Conservation (phyloP, 73 alveolate species). For the Paramecium caudatum region DNA sequence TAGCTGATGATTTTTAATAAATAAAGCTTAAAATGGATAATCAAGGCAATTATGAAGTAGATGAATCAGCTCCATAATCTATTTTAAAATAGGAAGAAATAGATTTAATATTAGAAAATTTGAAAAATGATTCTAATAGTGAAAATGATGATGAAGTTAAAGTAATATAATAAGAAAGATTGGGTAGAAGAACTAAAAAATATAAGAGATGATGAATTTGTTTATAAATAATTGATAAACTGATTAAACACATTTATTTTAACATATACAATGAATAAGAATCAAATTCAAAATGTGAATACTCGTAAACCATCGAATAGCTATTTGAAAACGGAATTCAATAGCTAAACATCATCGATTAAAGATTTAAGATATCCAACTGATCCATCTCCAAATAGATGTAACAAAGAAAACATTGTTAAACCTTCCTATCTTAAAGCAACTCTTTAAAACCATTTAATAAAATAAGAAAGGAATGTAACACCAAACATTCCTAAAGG, state of each 20-base stretch:
- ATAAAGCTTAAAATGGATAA: background rate
- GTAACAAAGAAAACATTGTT: constrained; percentile 38
- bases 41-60: background rate
- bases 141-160: background rate
- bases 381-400: constrained; percentile 55
- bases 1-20: constrained; percentile 4
- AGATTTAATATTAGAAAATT: background rate
- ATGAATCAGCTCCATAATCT: background rate
- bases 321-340: constrained; percentile 44
- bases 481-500: constrained; percentile 43
- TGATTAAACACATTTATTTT: constrained; percentile 21
- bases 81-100: background rate
- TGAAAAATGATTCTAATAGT: background rate
- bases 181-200: constrained; percentile 22
- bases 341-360: constrained; percentile 1
- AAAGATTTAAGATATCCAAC: constrained; percentile 51
- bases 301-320: constrained; percentile 65
- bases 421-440: constrained; percentile 54
- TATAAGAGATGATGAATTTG: background rate
- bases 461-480: constrained; percentile 39
- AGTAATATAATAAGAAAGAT: background rate
- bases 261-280: constrained; percentile 38
- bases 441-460: constrained; percentile 62
- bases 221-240: constrained; percentile 15
- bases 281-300: constrained; percentile 61